phyloP scores from a whole-genome alignment of 2,329 filamentous ascomycete genomes.

The Phyllosticta citrichinensis region DNA sequence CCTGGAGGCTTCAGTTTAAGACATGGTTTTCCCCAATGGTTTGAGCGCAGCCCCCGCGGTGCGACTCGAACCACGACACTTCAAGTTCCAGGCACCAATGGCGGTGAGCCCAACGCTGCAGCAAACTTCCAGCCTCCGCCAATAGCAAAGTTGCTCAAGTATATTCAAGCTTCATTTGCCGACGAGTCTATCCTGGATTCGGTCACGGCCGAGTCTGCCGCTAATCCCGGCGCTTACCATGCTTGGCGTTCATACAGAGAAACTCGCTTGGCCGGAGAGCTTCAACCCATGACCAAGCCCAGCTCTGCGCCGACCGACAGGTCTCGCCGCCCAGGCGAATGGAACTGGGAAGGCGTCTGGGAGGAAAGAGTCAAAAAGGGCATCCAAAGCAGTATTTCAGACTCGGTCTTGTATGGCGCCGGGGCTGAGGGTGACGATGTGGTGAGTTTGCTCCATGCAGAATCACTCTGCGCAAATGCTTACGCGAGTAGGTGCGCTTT shows the following conservation, averaged over 20 bases:
- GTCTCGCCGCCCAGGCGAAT: conserved; percentile 63
- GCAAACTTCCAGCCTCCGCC: conserved; percentile 11
- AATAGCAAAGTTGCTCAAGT: conserved; percentile 56
- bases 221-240: conserved; percentile 87
- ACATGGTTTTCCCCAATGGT: conserved; percentile 88
- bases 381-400: conserved; percentile 66
- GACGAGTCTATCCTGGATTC: conserved; percentile 67
- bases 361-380: conserved; percentile 76
- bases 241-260: conserved; percentile 70
- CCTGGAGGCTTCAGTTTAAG: conserved; percentile 84
- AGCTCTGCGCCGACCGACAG: conserved; percentile 26
- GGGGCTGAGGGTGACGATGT: conserved; percentile 56
- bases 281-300: conserved; percentile 5
- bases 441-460: conserved; percentile 35
- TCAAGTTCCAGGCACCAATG: not conserved
- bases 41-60: conserved; percentile 39
- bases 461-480: not conserved
- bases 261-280: conserved; percentile 1
- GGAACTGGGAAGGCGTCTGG: conserved; percentile 99
- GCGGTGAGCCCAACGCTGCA: conserved; percentile 10
- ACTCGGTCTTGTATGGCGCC: conserved; percentile 66
- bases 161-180: conserved; percentile 74
- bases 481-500: conserved; percentile 28
- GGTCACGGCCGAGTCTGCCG: conserved; percentile 70
- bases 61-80: conserved; percentile 1